Evolutionary conservation across 495 filamentous ascomycete species (phyloP).

Genomic region (Annulohypoxylon stygium): DNA sequence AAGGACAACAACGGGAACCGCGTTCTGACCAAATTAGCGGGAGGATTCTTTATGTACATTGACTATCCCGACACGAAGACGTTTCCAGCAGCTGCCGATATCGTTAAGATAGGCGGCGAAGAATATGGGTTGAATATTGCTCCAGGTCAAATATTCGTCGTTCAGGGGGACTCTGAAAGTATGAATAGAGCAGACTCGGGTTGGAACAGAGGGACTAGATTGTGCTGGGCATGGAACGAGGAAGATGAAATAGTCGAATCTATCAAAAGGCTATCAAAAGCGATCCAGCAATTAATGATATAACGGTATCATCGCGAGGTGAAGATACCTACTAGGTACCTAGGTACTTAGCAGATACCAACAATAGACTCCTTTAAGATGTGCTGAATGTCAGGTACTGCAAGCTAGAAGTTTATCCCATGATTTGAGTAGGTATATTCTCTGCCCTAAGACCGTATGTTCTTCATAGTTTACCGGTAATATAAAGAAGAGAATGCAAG

Average conservation of each 20-base stretch:
- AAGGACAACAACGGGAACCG: conserved; percentile 25
- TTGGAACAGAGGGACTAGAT: conserved; percentile 66
- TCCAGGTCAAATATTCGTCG: conserved; percentile 71
- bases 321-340: no score
- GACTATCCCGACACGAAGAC: conserved; percentile 65
- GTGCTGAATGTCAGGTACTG: no score
- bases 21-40: conserved; percentile 54
- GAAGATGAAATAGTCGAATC: conserved; percentile 70
- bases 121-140: conserved; percentile 70
- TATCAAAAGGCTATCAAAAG: conserved; percentile 65
- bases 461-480: no score
- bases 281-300: conserved; percentile 3
- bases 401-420: no score
- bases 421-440: no score
- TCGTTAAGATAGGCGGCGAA: conserved; percentile 62
- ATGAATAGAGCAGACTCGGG: conserved; percentile 44
- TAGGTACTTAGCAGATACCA: background rate
- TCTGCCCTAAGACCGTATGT: no score
- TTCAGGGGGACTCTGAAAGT: conserved; percentile 64
- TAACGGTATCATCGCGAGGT: background rate
- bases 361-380: no score
- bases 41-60: conserved; percentile 82
- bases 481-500: no score
- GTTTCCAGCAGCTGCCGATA: conserved; percentile 56
- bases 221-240: conserved; percentile 80